These are phyloP conservation scores for Helichrysum umbraculigerum DNA, from an alignment of 129 eudicot genomes.

Conservation along the genomic window DNA sequence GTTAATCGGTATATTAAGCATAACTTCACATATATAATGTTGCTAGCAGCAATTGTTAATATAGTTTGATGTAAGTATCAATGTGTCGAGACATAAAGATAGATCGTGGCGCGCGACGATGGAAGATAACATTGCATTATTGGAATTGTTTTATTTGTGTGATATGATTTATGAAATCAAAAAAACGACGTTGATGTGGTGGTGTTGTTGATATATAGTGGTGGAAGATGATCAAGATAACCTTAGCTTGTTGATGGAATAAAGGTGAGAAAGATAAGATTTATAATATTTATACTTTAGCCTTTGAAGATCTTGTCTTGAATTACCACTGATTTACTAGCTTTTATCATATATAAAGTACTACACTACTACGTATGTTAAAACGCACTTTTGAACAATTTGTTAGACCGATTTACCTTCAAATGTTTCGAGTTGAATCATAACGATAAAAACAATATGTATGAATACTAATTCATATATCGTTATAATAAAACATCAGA, in stretches of 20 bases:
- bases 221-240: constrained; percentile 4
- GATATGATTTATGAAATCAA: not conserved
- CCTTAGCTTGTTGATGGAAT: constrained; percentile 15
- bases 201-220: not conserved
- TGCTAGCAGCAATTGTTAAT: too few relatives aligned
- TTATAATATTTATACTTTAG: not conserved
- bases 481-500: not conserved
- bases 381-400: not conserved
- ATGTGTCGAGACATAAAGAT: not conserved
- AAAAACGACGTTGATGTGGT: not conserved
- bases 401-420: not conserved
- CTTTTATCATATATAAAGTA: constrained; percentile 16
- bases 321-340: not conserved
- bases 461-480: not conserved
- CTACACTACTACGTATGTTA: too few relatives aligned
- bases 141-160: not conserved
- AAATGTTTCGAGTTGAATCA: not conserved
- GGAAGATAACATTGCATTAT: not conserved
- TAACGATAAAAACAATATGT: not conserved
- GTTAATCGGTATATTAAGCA: not conserved
- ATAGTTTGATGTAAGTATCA: too few relatives aligned
- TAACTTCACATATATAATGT: too few relatives aligned
- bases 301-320: constrained; percentile 12
- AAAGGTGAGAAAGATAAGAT: constrained; percentile 22
- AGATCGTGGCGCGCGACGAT: not conserved